phyloP scores from a whole-genome alignment of 2,329 filamentous ascomycete genomes.

The Penicillium vulpinum region DNA sequence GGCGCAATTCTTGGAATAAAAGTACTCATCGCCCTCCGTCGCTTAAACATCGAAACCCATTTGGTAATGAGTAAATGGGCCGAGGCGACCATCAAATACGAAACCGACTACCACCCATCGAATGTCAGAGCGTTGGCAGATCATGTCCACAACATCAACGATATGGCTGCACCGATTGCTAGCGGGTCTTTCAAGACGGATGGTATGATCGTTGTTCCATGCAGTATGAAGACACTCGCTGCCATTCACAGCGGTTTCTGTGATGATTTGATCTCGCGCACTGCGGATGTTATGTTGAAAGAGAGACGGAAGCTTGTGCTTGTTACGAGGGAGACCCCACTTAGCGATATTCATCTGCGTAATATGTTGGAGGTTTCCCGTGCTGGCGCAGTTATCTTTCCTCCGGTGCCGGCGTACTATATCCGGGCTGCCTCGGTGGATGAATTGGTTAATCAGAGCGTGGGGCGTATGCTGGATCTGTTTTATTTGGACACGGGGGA shows the following conservation, averaged over 20 bases:
- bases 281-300: slow-evolving; percentile 51
- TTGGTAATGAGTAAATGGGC: slow-evolving; percentile 54
- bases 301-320: slow-evolving; percentile 45
- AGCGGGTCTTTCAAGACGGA: slow-evolving; percentile 48
- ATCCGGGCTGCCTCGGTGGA: slow-evolving; percentile 42
- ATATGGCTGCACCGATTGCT: slow-evolving; percentile 49
- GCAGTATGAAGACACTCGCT: slow-evolving; percentile 53
- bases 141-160: slow-evolving; percentile 42
- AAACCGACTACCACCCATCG: slow-evolving; percentile 43
- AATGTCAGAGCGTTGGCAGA: slow-evolving; percentile 44
- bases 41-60: slow-evolving; percentile 51
- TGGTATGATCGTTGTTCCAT: slow-evolving; percentile 52
- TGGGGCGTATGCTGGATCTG: slow-evolving; percentile 50
- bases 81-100: slow-evolving; percentile 50
- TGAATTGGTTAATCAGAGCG: slow-evolving; percentile 49
- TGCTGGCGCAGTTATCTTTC: slow-evolving; percentile 46
- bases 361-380: slow-evolving; percentile 48
- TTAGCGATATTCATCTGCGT: slow-evolving; percentile 49
- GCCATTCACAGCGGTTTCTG: slow-evolving; percentile 45
- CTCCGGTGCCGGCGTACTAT: slow-evolving; percentile 50
- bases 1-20: slow-evolving; percentile 48
- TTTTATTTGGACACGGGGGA: slow-evolving; percentile 45
- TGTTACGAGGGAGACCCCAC: slow-evolving; percentile 47
- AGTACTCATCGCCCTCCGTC: slow-evolving; percentile 43
- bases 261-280: slow-evolving; percentile 49